These are phyloP conservation scores for Trichocladium uniseriatum DNA, from an alignment of 495 filamentous ascomycete genomes.

Conservation along the genomic window DNA sequence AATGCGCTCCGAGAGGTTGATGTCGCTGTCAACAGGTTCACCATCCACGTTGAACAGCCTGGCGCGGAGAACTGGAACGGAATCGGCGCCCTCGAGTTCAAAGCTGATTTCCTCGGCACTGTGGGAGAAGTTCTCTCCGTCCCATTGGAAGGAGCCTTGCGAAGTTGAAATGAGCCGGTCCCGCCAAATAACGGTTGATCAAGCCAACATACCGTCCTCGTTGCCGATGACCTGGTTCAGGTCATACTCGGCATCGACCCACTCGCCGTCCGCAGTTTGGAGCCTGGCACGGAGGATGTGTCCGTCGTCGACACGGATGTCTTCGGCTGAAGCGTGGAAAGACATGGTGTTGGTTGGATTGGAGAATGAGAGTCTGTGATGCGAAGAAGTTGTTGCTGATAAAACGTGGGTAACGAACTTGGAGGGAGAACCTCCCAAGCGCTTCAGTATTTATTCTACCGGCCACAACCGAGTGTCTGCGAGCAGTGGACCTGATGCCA, in stretches of 20 bases:
- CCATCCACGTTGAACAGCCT: slow-evolving; percentile 8
- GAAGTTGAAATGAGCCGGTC: background rate
- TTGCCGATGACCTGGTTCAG: slow-evolving; percentile 38
- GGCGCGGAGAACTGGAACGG: slow-evolving; percentile 26
- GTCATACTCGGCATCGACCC: slow-evolving; percentile 29
- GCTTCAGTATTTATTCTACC: background rate
- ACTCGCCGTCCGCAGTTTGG: slow-evolving; percentile 21
- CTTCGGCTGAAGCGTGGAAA: slow-evolving; percentile 34
- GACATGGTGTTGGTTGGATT: slow-evolving; percentile 18
- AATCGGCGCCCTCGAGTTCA: slow-evolving; percentile 31
- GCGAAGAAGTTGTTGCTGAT: background rate
- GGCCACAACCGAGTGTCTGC: background rate
- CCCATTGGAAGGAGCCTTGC: slow-evolving; percentile 40
- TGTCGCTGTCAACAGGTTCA: slow-evolving; percentile 4
- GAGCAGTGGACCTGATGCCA: background rate
- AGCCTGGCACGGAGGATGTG: slow-evolving; percentile 34
- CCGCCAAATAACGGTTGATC: background rate
- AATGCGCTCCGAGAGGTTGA: slow-evolving; percentile 28
- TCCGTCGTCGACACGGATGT: slow-evolving; percentile 34
- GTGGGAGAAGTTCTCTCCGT: slow-evolving; percentile 30
- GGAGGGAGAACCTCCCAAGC: no score
- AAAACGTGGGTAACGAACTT: background rate
- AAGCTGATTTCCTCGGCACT: slow-evolving; percentile 35
- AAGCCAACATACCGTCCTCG: slow-evolving; percentile 30
- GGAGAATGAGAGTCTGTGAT: background rate